Evolutionary conservation across 805 yeast species (phyloP).

Genomic region (Suhomyces canberraensis): DNA sequence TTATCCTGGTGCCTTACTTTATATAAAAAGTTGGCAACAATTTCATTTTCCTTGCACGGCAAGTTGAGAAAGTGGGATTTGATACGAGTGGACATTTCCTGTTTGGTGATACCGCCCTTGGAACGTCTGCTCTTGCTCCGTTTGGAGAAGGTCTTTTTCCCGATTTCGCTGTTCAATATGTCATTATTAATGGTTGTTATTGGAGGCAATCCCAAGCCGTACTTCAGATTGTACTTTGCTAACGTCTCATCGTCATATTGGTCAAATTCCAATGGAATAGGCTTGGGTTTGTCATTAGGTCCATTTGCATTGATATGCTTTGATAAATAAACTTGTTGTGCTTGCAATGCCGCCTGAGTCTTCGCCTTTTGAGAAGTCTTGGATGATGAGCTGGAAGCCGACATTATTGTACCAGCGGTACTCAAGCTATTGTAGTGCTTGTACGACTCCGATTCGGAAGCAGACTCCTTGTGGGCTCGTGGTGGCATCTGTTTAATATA

Average conservation of each 20-base stretch:
- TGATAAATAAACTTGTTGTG: constrained; percentile 64
- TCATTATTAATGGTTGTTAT: constrained; percentile 68
- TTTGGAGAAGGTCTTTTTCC: constrained; percentile 59
- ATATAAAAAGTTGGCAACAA: constrained; percentile 84
- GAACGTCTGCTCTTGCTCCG: constrained; percentile 17
- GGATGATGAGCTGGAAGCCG: constrained; percentile 8
- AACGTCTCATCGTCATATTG: constrained; percentile 59
- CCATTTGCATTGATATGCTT: constrained; percentile 74
- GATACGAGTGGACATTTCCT: constrained; percentile 56
- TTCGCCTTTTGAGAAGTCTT: constrained; percentile 58
- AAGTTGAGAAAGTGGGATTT: constrained; percentile 63
- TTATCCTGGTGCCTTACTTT: constrained; percentile 69
- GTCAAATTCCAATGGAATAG: constrained; percentile 68
- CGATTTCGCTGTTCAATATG: constrained; percentile 66
- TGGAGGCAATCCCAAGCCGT: constrained; percentile 53
- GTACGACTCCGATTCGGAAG: constrained; percentile 33
- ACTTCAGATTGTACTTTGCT: constrained; percentile 63
- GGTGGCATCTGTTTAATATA: constrained; percentile 1
- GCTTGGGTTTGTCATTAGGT: constrained; percentile 51
- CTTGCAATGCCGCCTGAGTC: constrained; percentile 60
- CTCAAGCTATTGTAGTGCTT: constrained; percentile 5
- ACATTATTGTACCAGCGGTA: constrained; percentile 8
- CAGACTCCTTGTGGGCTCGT: constrained; percentile 30
- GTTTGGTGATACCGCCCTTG: constrained; percentile 50
- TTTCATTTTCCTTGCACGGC: constrained; percentile 75